phyloP scores from a whole-genome alignment of 2,329 filamentous ascomycete species.

The Talaromyces sp. region DNA sequence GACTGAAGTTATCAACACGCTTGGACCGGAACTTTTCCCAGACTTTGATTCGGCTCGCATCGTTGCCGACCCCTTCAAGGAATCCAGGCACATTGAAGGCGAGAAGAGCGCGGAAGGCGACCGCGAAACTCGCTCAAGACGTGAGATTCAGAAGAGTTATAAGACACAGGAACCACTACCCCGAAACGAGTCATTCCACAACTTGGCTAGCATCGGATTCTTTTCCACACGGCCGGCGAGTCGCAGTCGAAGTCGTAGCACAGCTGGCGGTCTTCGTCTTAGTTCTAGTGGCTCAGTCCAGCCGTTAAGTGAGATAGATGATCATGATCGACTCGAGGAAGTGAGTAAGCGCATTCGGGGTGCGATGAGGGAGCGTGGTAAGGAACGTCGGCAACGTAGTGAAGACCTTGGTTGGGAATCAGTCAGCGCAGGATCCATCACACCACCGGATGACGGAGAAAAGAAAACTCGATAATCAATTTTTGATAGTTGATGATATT shows the following conservation, averaged over 20 bases:
- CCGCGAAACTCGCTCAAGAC: conserved; percentile 19
- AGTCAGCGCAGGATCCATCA: conserved; percentile 37
- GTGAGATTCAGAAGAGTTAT: conserved; percentile 25
- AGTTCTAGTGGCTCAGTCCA: conserved; percentile 59
- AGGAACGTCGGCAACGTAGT: conserved; percentile 54
- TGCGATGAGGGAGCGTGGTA: conserved; percentile 76
- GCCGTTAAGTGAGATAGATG: conserved; percentile 63
- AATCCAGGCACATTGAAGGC: conserved; percentile 21
- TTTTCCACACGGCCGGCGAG: conserved; percentile 88
- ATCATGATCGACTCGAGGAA: conserved; percentile 71
- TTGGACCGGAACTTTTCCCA: conserved; percentile 94
- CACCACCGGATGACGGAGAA: conserved; percentile 34
- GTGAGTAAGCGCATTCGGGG: conserved; percentile 79
- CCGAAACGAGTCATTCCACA: conserved; percentile 89
- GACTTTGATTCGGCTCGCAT: conserved; percentile 82
- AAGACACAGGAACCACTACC: conserved; percentile 56
- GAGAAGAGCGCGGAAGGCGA: conserved; percentile 21
- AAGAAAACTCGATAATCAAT: conserved; percentile 34
- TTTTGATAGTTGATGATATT: neutral
- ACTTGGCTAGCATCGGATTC: conserved; percentile 81
- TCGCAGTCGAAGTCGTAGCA: conserved; percentile 68
- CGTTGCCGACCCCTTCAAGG: conserved; percentile 53
- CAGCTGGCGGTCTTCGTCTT: conserved; percentile 63
- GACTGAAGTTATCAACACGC: conserved; percentile 87
- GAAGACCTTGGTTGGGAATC: conserved; percentile 43